Conservation (phyloP, 2,329 filamentous ascomycete species). For the Nannizziopsis barbatae region DNA sequence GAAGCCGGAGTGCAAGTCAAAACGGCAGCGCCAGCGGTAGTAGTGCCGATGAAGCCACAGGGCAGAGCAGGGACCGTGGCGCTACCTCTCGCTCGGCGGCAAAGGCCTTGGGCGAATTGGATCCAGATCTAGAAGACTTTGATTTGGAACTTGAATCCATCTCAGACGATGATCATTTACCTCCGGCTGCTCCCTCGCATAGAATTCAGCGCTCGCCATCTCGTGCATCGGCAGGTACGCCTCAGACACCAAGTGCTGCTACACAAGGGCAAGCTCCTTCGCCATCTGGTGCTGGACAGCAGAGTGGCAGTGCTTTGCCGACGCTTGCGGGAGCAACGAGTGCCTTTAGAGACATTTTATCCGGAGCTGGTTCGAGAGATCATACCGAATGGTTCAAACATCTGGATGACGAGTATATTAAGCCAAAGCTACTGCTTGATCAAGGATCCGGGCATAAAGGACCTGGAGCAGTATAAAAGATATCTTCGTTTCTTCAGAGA, state of each 20-base stretch:
- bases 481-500: neutral
- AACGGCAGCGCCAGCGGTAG: slow-evolving; percentile 38
- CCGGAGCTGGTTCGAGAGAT: slow-evolving; percentile 61
- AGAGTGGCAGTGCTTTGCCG: slow-evolving; percentile 9
- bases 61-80: slow-evolving; percentile 25
- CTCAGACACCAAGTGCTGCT: slow-evolving; percentile 17
- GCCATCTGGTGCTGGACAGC: slow-evolving; percentile 6
- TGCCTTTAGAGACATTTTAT: slow-evolving; percentile 70
- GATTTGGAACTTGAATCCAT: slow-evolving; percentile 32
- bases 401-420: slow-evolving; percentile 91
- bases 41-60: slow-evolving; percentile 37
- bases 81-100: slow-evolving; percentile 17
- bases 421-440: slow-evolving; percentile 78
- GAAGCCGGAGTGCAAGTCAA: slow-evolving; percentile 27
- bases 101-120: slow-evolving; percentile 18
- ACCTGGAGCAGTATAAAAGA: slow-evolving; percentile 28
- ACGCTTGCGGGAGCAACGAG: slow-evolving; percentile 56
- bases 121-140: slow-evolving; percentile 27
- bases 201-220: slow-evolving; percentile 27
- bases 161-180: slow-evolving; percentile 47
- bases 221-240: slow-evolving; percentile 21
- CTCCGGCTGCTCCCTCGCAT: slow-evolving; percentile 41
- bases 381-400: slow-evolving; percentile 83
- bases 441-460: slow-evolving; percentile 40
- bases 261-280: slow-evolving; percentile 2